Evolutionary conservation across 2,329 filamentous ascomycete genomes (phyloP).

Genomic region (Helotiales sp.): DNA sequence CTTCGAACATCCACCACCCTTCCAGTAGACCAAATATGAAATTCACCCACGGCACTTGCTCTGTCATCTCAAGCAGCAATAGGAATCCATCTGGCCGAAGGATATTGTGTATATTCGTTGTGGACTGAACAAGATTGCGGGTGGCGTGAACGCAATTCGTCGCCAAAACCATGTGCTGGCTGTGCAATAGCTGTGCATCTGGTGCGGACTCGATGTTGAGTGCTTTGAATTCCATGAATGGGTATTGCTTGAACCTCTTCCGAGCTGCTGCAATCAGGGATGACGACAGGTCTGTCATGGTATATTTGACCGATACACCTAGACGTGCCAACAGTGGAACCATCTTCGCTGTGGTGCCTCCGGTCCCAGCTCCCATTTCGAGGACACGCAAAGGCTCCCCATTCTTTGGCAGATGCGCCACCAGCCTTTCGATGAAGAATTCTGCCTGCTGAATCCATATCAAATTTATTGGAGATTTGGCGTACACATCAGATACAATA

Average conservation of each 20-base stretch:
- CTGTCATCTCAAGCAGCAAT: slow-evolving; percentile 26
- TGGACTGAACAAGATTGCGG: slow-evolving; percentile 6
- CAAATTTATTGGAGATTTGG: neutral
- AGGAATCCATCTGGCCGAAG: slow-evolving; percentile 25
- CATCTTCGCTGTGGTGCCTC: slow-evolving; percentile 39
- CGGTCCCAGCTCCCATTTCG: slow-evolving; percentile 46
- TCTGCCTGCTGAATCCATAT: neutral
- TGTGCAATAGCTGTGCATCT: slow-evolving; percentile 7
- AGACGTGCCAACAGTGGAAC: slow-evolving; percentile 33
- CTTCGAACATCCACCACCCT: slow-evolving; percentile 33
- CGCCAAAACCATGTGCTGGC: slow-evolving; percentile 23
- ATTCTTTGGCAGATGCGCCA: neutral
- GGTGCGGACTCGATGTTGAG: slow-evolving; percentile 22
- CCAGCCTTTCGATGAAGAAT: neutral
- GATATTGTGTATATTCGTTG: slow-evolving; percentile 12
- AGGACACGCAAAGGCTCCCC: slow-evolving; percentile 38
- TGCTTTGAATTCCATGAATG: slow-evolving; percentile 3
- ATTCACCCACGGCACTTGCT: slow-evolving; percentile 26
- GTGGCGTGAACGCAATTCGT: slow-evolving; percentile 32
- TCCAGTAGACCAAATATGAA: slow-evolving; percentile 30
- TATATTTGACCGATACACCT: slow-evolving; percentile 37
- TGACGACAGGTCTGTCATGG: slow-evolving; percentile 44
- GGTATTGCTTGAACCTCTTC: slow-evolving; percentile 17
- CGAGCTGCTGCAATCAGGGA: slow-evolving; percentile 30
- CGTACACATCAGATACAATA: slow-evolving; percentile 25